A percentile compares a stretch with the other conserved stretches of the same genome.
Conservation (phyloP, 345 rosid genomes). For the Populus nigra region DNA sequence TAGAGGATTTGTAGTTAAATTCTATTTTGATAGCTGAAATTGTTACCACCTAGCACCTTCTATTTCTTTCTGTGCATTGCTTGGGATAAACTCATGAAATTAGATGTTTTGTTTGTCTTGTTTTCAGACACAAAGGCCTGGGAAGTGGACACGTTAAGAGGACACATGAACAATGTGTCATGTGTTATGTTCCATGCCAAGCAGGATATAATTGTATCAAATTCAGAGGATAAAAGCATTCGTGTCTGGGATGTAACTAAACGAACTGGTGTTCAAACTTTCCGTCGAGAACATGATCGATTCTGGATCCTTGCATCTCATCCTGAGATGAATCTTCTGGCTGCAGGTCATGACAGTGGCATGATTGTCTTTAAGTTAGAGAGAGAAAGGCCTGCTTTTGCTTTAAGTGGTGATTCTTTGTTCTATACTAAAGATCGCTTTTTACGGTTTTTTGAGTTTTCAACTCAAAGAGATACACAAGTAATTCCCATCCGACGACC, state of each 20-base stretch:
- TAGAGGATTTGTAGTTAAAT: neutral
- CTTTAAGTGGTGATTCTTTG: constrained; percentile 68
- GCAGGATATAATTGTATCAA: constrained; percentile 94
- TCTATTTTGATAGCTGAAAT: neutral
- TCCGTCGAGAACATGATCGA: constrained; percentile 92
- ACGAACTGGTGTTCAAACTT: constrained; percentile 84
- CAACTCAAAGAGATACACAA: constrained; percentile 73
- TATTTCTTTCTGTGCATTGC: neutral
- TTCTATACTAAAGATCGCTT: constrained; percentile 82
- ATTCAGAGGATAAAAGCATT: constrained; percentile 93
- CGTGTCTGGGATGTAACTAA: constrained; percentile 98
- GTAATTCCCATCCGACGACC: constrained; percentile 79
- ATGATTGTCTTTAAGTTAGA: constrained; percentile 96
- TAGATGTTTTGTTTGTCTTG: neutral
- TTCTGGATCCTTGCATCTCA: constrained; percentile 95
- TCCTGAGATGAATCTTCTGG: constrained; percentile 93
- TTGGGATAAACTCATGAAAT: neutral
- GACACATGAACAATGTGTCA: constrained; percentile 94
- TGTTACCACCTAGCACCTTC: neutral
- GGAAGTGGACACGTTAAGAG: constrained; percentile 98
- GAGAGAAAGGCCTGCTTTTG: constrained; percentile 94
- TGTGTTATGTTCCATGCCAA: constrained; percentile 94
- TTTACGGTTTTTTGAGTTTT: constrained; percentile 71
- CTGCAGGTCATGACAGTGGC: constrained; percentile 97
- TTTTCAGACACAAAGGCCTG: constrained; percentile 95